Evolutionary conservation across 371 early-diverging fungal species (phyloP).

Genomic region (Mortierella sp.): DNA sequence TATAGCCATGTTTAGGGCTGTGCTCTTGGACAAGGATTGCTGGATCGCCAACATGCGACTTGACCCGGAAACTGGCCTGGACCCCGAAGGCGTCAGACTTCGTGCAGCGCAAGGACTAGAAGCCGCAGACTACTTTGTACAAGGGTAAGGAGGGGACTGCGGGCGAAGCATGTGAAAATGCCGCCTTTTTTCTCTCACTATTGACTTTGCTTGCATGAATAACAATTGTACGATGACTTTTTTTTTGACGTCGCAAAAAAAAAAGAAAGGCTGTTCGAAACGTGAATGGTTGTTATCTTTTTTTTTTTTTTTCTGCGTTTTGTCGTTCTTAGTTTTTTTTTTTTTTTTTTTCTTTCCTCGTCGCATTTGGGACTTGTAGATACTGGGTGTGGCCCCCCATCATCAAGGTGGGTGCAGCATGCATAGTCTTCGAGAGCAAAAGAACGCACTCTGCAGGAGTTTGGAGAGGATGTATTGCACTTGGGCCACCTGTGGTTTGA

Average conservation of each 20-base stretch:
- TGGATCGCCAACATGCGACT: conserved; percentile 89
- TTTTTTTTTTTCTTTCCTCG: not conserved
- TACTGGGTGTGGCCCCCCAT: conserved; percentile 92
- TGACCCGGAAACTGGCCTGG: conserved; percentile 86
- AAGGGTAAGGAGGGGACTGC: conserved; percentile 63
- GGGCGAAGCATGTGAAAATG: not conserved
- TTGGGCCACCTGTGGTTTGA: not conserved
- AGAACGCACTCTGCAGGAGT: not conserved
- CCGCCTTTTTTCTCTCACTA: not conserved
- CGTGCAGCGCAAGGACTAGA: conserved; percentile 93
- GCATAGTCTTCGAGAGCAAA: not conserved
- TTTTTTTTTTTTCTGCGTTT: not conserved
- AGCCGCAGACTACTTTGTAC: conserved; percentile 94
- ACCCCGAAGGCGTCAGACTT: conserved; percentile 85
- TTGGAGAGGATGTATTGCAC: not conserved
- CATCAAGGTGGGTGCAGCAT: conserved; percentile 38
- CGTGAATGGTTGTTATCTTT: not conserved
- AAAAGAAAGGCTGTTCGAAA: not conserved
- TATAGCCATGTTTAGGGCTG: conserved; percentile 82
- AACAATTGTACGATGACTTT: not conserved
- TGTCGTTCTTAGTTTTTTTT: not conserved
- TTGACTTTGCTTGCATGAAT: not conserved
- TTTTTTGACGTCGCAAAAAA: not conserved
- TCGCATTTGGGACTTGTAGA: conserved; percentile 38
- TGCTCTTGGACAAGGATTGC: conserved; percentile 85